Percentiles rank a stretch among this genome's conserved stretches.
phyloP scores from a whole-genome alignment of 148 eudicot genomes.

The Talinum fruticosum region DNA sequence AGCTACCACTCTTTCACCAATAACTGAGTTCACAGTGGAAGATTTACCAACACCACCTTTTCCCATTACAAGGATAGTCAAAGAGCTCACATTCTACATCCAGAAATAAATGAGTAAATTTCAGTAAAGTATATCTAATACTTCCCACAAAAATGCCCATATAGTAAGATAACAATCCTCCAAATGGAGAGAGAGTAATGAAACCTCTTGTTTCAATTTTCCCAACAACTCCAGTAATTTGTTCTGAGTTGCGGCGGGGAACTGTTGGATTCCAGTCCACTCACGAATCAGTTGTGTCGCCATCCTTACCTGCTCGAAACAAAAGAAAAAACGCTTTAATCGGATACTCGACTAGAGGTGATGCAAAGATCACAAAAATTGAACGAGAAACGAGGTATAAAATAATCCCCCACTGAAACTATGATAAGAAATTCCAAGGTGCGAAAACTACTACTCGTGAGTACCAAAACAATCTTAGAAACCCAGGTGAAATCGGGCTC shows the following conservation, averaged over 20 bases:
- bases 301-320: constrained; percentile 23
- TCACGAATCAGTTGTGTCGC: constrained; percentile 40
- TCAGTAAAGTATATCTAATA: background rate
- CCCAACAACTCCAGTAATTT: constrained; percentile 66
- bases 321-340: background rate
- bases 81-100: constrained; percentile 59
- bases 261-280: constrained; percentile 89
- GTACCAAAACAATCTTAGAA: background rate
- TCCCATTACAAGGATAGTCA: constrained; percentile 95
- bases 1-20: constrained; percentile 84
- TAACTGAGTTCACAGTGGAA: constrained; percentile 79
- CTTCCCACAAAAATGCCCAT: background rate
- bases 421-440: no score
- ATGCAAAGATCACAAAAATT: background rate
- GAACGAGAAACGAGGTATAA: background rate
- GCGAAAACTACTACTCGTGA: background rate
- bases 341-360: background rate
- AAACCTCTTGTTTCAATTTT: constrained; percentile 75
- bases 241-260: constrained; percentile 79
- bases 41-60: constrained; percentile 99
- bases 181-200: background rate
- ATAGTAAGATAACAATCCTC: background rate
- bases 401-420: background rate
- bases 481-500: background rate
- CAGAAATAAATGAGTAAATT: constrained; percentile 1